These are phyloP conservation scores for Saccharomyces eubayanus DNA, from an alignment of 805 yeast species.

Conservation along the genomic window DNA sequence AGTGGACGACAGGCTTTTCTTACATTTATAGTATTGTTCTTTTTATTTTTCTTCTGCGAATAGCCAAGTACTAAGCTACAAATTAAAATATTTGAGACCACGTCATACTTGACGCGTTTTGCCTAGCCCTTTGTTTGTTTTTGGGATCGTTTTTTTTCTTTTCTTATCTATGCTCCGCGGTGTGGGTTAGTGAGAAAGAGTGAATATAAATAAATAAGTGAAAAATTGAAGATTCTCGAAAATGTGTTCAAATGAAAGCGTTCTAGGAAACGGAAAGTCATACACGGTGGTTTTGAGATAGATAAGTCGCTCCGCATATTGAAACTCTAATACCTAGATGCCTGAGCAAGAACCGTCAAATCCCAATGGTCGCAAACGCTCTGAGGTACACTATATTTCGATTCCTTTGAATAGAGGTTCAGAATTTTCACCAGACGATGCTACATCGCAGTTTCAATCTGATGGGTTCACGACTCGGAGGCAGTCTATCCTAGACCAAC, in stretches of 20 bases:
- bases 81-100: not conserved
- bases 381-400: slow-evolving; percentile 27
- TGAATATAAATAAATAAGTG: not conserved
- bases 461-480: slow-evolving; percentile 20
- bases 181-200: not conserved
- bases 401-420: slow-evolving; percentile 24
- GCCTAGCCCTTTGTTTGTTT: not conserved
- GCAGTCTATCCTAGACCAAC: slow-evolving; percentile 36
- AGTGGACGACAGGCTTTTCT: too few relatives aligned
- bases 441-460: not conserved
- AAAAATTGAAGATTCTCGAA: not conserved
- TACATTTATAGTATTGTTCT: too few relatives aligned
- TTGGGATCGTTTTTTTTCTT: not conserved
- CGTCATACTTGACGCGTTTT: not conserved
- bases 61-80: too few relatives aligned
- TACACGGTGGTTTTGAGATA: not conserved
- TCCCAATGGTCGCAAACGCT: slow-evolving; percentile 2
- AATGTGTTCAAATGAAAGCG: too few relatives aligned
- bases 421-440: slow-evolving; percentile 3
- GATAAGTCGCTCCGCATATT: not conserved
- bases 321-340: not conserved
- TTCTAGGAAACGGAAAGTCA: too few relatives aligned
- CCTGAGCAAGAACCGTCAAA: not conserved
- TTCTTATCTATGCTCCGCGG: not conserved
- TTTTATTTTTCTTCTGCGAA: too few relatives aligned